A percentile compares a stretch with the other conserved stretches of the same genome.
These are phyloP conservation scores for Aspergillus melleus DNA, from an alignment of 2,329 filamentous ascomycete species.

Conservation along the genomic window DNA sequence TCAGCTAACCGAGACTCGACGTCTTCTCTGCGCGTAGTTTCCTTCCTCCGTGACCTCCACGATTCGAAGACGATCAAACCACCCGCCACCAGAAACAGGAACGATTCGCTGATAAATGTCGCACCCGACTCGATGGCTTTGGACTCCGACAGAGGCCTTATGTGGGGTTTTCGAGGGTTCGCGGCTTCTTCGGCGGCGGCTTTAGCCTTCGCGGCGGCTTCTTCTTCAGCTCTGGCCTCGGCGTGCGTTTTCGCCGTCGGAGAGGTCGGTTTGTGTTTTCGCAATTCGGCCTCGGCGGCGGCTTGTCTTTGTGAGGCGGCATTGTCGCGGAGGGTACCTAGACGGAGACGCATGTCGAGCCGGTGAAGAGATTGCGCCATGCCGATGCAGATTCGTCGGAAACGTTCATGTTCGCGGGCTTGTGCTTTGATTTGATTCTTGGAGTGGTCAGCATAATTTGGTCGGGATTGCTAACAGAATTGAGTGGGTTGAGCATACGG, in stretches of 20 bases:
- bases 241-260: constrained; percentile 65
- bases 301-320: constrained; percentile 50
- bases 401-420: constrained; percentile 67
- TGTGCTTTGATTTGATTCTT: constrained; percentile 68
- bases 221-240: constrained; percentile 58
- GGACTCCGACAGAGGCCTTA: constrained; percentile 64
- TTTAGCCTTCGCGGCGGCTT: constrained; percentile 45
- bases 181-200: constrained; percentile 47
- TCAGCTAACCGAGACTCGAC: constrained; percentile 60
- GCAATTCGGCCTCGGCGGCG: constrained; percentile 56
- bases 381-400: constrained; percentile 60
- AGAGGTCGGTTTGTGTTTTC: constrained; percentile 52
- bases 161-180: constrained; percentile 53
- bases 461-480: background rate
- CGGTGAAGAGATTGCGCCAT: constrained; percentile 66
- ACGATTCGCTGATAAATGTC: constrained; percentile 67
- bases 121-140: constrained; percentile 70
- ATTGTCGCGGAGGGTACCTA: constrained; percentile 64
- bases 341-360: constrained; percentile 66
- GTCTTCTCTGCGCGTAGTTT: constrained; percentile 59
- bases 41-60: constrained; percentile 62
- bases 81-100: constrained; percentile 65
- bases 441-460: constrained; percentile 22
- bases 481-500: constrained; percentile 46
- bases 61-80: constrained; percentile 63